Evolutionary conservation across 2,329 filamentous ascomycete species (phyloP).

Genomic region (Cercospora sp.): DNA sequence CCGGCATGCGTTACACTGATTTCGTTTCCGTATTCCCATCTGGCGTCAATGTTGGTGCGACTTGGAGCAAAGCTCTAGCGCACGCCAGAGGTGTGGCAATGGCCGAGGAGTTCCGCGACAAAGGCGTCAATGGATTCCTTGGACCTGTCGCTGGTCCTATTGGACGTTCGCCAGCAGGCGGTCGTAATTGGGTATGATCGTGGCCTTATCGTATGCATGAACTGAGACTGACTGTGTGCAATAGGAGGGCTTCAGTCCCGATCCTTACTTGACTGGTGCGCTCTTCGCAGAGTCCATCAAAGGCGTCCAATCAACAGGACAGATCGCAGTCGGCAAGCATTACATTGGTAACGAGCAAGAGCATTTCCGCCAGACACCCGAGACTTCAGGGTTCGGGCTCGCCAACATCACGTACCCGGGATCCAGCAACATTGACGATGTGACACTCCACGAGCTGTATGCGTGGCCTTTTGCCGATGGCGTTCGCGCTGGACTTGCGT

Average conservation of each 20-base stretch:
- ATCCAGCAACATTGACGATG: constrained; percentile 63
- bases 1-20: constrained; percentile 75
- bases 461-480: constrained; percentile 52
- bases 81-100: constrained; percentile 69
- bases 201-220: constrained; percentile 57
- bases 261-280: constrained; percentile 70
- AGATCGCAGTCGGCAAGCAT: constrained; percentile 82
- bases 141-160: constrained; percentile 75
- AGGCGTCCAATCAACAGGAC: constrained; percentile 77
- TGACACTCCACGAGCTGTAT: constrained; percentile 52
- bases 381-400: constrained; percentile 57
- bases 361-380: constrained; percentile 61
- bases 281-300: constrained; percentile 59
- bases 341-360: constrained; percentile 74
- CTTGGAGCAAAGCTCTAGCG: constrained; percentile 73
- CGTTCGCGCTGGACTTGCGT: constrained; percentile 50
- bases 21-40: constrained; percentile 79
- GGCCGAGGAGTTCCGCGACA: constrained; percentile 71
- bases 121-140: constrained; percentile 72
- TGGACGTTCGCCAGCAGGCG: constrained; percentile 52
- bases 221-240: constrained; percentile 54
- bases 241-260: constrained; percentile 62
- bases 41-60: constrained; percentile 76
- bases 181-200: constrained; percentile 10
- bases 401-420: constrained; percentile 35